Conservation (phyloP, 2,329 filamentous ascomycete genomes). For the Waltergamsia citrina region DNA sequence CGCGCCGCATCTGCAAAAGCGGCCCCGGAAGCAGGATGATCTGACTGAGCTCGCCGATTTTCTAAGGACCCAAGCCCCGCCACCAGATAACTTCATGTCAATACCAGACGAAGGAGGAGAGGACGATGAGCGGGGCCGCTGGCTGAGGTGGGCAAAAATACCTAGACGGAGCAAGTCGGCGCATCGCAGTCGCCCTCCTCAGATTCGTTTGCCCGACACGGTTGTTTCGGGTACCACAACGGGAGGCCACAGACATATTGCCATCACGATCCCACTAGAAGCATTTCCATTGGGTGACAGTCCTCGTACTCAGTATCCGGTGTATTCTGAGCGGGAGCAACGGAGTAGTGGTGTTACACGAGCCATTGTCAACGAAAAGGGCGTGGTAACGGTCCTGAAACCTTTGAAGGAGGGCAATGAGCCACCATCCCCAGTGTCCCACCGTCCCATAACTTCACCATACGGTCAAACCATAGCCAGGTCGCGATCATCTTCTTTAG, state of each 20-base stretch:
- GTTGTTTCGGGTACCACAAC: slow-evolving; percentile 44
- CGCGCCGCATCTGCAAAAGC: slow-evolving; percentile 1
- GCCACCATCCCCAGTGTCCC: background rate
- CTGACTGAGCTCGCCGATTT: slow-evolving; percentile 35
- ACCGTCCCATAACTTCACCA: too few species aligned
- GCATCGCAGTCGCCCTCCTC: slow-evolving; percentile 10
- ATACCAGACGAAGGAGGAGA: slow-evolving; percentile 21
- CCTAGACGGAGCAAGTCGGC: slow-evolving; percentile 23
- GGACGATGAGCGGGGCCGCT: slow-evolving; percentile 24
- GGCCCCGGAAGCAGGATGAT: slow-evolving; percentile 13
- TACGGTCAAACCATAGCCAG: too few species aligned
- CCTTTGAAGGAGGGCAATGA: slow-evolving; percentile 16
- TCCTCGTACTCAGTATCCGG: slow-evolving; percentile 22
- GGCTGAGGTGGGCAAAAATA: slow-evolving; percentile 32
- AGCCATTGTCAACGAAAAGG: slow-evolving; percentile 22
- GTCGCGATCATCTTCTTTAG: background rate
- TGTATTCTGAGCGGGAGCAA: slow-evolving; percentile 8
- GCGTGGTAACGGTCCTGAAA: slow-evolving; percentile 24
- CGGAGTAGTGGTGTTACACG: slow-evolving; percentile 10
- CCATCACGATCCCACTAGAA: slow-evolving; percentile 49
- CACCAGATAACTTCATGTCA: slow-evolving; percentile 40
- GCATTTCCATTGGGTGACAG: slow-evolving; percentile 30
- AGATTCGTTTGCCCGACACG: slow-evolving; percentile 40
- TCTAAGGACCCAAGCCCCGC: slow-evolving; percentile 36
- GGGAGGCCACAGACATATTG: slow-evolving; percentile 46